Base-by-base conservation (phyloP, 2,329 filamentous ascomycete genomes). In the Fusarium protoensiforme region DNA sequence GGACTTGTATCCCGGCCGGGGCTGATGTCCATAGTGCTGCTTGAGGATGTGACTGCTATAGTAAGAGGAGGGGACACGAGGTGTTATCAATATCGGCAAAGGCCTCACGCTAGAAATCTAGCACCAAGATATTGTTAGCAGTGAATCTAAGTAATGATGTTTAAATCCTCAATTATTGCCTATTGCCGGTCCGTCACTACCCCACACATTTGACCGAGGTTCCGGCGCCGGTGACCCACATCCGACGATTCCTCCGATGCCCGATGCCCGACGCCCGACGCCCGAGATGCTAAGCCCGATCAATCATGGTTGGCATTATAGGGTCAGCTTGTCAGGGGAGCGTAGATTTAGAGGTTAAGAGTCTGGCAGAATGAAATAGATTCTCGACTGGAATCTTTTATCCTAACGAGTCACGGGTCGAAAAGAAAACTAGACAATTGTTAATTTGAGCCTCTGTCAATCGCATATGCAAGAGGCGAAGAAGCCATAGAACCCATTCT, bases 31-130 rank as follows among this genome's bases (percentile, higher is more conserved):
- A 41, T 60, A 4, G 56, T 13, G 9, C 61, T 56, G 24, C 46
- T 67, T 2, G 48, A 64, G 20, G 61, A 43, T 14, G 66, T 27
- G 43, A 60, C 43, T 33, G 33, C 35, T 62, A 61, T 73, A 29
- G 16, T 29, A 35, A 14, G 1, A 5, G 10, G n/a, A 6, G 35
- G n/a, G 24, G 27, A 4, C 5, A 41, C 11, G 1, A 22, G 18
- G n/a, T 7, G n/a, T 41, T 22, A 1, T 20, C 14, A 7, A 14
- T 14, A 14, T 41, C 10, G 3, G 10, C 11, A 9, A 18, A 31
- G 5, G 7, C 2, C 2, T 41, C 2, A 41, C 6, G 38, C 8
- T 58, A 24, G 1, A 13, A 58, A 7, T 6, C 8, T 38, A 0
- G n/a, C 5, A 11, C 20, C 33, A 38, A 18, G 10, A 27, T 7